phyloP scores from a whole-genome alignment of 805 yeast genomes.

The Lachancea waltii region DNA sequence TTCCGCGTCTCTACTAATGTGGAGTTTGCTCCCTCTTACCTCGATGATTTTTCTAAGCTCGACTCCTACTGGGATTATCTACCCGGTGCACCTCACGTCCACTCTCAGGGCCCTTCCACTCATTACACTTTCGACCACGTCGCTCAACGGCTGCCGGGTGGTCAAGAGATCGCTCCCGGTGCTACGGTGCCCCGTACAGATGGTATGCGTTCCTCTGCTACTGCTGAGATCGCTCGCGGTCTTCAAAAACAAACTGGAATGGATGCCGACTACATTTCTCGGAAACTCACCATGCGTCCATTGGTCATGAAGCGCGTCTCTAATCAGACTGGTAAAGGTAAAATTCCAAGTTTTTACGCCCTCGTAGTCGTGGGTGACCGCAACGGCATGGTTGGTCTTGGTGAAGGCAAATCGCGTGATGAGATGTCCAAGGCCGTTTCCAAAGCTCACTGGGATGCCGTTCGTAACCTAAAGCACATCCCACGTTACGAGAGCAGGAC shows the following conservation, averaged over 20 bases:
- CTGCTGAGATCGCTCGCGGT: conserved; percentile 40
- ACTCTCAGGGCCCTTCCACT: conserved; percentile 16
- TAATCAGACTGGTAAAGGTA: conserved; percentile 89
- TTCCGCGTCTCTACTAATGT: conserved; percentile 38
- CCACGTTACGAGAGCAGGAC: conserved; percentile 92
- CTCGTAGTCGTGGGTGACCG: conserved; percentile 88
- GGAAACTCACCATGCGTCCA: conserved; percentile 54
- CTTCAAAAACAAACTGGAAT: conserved; percentile 62
- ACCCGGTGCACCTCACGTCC: conserved; percentile 27
- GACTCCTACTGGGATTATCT: conserved; percentile 73
- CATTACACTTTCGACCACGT: conserved; percentile 18
- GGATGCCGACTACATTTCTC: conserved; percentile 50
- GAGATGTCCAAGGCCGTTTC: conserved; percentile 67
- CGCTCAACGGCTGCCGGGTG: conserved; percentile 23
- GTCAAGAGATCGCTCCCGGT: conserved; percentile 20
- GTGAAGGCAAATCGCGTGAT: conserved; percentile 86
- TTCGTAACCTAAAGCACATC: conserved; percentile 70
- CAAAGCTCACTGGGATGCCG: conserved; percentile 91
- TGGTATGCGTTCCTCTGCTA: conserved; percentile 18
- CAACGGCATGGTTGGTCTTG: conserved; percentile 84
- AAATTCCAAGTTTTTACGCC: conserved; percentile 73
- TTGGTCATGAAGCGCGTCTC: conserved; percentile 73
- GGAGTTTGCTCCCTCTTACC: conserved; percentile 62
- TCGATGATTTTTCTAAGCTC: conserved; percentile 61
- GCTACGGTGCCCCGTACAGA: conserved; percentile 16